Evolutionary conservation across 1,284 basidiomycete genomes (phyloP).

Genomic region (Ganoderma resinaceum): DNA sequence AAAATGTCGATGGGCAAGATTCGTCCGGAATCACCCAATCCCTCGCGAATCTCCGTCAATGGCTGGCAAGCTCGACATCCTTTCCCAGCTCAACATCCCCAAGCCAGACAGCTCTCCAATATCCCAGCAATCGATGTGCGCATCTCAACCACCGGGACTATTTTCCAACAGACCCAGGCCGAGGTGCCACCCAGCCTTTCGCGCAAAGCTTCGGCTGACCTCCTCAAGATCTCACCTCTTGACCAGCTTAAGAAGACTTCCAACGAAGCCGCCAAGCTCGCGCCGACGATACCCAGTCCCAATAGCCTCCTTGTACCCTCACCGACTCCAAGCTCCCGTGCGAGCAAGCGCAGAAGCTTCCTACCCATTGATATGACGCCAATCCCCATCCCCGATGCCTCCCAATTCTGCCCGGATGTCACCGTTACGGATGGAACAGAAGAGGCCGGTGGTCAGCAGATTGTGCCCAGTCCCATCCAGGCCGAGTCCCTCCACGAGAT

Average conservation of each 20-base stretch:
- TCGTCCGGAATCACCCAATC: conserved; percentile 56
- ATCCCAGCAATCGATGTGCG: conserved; percentile 60
- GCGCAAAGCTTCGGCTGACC: conserved; percentile 36
- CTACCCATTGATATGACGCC: conserved; percentile 76
- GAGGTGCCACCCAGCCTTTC: conserved; percentile 43
- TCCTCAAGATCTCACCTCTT: conserved; percentile 39
- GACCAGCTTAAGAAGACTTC: conserved; percentile 40
- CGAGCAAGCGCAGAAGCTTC: conserved; percentile 83
- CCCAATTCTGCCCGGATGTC: conserved; percentile 64
- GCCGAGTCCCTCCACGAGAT: conserved; percentile 52
- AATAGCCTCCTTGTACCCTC: conserved; percentile 51
- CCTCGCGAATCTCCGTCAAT: conserved; percentile 40
- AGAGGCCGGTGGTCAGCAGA: conserved; percentile 45
- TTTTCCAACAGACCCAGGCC: conserved; percentile 43
- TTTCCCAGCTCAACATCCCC: conserved; percentile 21
- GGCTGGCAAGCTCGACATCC: conserved; percentile 29
- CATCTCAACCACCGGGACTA: conserved; percentile 68
- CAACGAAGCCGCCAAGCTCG: conserved; percentile 34
- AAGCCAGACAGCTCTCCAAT: conserved; percentile 12
- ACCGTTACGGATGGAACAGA: conserved; percentile 51
- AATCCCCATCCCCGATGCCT: conserved; percentile 66
- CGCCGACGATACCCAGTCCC: conserved; percentile 35
- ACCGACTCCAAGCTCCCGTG: conserved; percentile 55
- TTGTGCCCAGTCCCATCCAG: conserved; percentile 51
- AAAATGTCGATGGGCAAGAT: conserved; percentile 97